phyloP scores from a whole-genome alignment of 2,329 filamentous ascomycete genomes.

The Aspergillus unguis region DNA sequence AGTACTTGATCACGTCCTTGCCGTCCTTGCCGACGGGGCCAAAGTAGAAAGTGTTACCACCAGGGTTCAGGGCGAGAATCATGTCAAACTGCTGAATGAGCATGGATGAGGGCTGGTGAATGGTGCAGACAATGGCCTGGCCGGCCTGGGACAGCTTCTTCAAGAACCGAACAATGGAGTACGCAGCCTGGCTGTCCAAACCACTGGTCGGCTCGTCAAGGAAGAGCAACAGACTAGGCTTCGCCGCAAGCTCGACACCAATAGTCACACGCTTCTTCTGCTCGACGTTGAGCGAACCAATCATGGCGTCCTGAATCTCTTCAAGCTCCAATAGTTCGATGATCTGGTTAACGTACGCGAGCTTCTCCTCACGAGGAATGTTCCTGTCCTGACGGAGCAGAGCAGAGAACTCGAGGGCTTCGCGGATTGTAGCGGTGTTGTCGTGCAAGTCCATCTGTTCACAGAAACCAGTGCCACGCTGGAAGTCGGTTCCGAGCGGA shows the following conservation, averaged over 20 bases:
- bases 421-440: constrained; percentile 61
- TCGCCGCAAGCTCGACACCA: constrained; percentile 68
- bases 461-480: constrained; percentile 67
- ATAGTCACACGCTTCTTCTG: constrained; percentile 71
- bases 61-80: constrained; percentile 66
- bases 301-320: constrained; percentile 65
- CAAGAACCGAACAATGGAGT: constrained; percentile 65
- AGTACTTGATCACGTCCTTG: constrained; percentile 63
- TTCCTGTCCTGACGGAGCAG: constrained; percentile 59
- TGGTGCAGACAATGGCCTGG: constrained; percentile 70
- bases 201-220: constrained; percentile 70
- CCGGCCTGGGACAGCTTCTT: constrained; percentile 65
- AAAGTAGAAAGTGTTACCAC: constrained; percentile 71
- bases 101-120: constrained; percentile 68
- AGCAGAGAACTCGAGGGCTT: constrained; percentile 67
- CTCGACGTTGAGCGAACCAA: constrained; percentile 64
- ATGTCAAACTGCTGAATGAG: constrained; percentile 72
- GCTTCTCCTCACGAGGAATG: constrained; percentile 57
- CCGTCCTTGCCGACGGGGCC: constrained; percentile 68
- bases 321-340: constrained; percentile 63
- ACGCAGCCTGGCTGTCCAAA: constrained; percentile 67
- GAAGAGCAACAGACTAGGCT: constrained; percentile 65
- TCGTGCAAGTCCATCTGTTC: constrained; percentile 72
- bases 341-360: constrained; percentile 64
- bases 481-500: constrained; percentile 60